Evolutionary conservation across 2,329 filamentous ascomycete species (phyloP), one percentile per base, ranked within the genome.

Genomic region (Nemania abortiva): DNA sequence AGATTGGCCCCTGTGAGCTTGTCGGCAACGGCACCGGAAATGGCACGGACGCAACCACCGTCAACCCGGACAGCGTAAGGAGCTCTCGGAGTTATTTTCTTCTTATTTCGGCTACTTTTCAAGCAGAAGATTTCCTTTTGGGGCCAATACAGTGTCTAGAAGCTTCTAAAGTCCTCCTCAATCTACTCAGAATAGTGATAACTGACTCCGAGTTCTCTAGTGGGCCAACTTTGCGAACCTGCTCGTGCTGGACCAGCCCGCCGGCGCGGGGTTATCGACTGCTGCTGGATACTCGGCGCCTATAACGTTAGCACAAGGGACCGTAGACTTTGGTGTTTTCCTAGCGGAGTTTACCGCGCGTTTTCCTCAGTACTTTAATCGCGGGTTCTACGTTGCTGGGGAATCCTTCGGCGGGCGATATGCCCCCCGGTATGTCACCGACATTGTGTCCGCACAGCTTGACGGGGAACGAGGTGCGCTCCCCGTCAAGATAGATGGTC

Each of bases 331-430:
- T 27, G 39, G 37, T 15, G 37, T 60, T 15, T 68, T 68, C 49
- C 31, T 68, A 2, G 18, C 45, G 2, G 47, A 59, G 45, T 68
- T 68, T 24, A 37, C 54, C 20, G 49, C 42, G 13, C 39, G 45
- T 10, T 68, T 68, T 22, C 65, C 65, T 7, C 45, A 56, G 61
- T 68, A 68, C 37, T 68, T 68, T 15, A 6, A 22, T 6, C 20
- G n/a, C 13, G 65, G 55, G 27, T 60, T 68, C 45, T 68, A 68
- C 13, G 53, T 68, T 9, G 61, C 65, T 3, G 65, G 59, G 1
- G 65, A 68, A 20, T 68, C 65, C 22, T 68, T 64, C n/a, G 65
- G 59, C 10, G 65, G 65, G 3, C 54, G 60, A 13, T 68, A 68
- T 11, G 49, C 37, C 11, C 55, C 65, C 15, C 65, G 65, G 13